A percentile compares a stretch with the other conserved stretches of the same genome.
Evolutionary conservation across 495 filamentous ascomycete genomes (phyloP).

Genomic region (Jackrogersella minutella): DNA sequence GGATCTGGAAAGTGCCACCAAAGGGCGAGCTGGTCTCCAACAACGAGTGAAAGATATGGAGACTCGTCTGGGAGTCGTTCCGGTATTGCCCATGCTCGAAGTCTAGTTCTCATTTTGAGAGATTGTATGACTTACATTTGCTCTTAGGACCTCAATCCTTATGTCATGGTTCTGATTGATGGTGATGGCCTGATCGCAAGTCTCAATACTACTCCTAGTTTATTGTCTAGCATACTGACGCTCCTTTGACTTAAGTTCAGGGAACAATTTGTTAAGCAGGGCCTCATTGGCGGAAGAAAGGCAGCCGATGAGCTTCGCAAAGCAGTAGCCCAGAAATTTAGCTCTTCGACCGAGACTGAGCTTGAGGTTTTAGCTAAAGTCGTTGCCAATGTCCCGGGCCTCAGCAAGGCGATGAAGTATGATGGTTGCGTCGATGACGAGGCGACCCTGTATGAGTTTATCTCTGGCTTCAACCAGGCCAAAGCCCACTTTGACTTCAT

Average conservation of each 20-base stretch:
- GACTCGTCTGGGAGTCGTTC: constrained; percentile 33
- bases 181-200: constrained; percentile 77
- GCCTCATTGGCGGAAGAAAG: constrained; percentile 72
- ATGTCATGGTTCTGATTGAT: constrained; percentile 78
- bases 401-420: constrained; percentile 66
- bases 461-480: constrained; percentile 77
- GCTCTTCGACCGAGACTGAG: constrained; percentile 47
- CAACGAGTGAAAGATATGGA: constrained; percentile 49
- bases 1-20: constrained; percentile 53
- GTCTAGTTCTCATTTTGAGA: neutral
- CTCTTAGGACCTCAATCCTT: constrained; percentile 74
- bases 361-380: constrained; percentile 70
- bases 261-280: constrained; percentile 68
- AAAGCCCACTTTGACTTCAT: constrained; percentile 76
- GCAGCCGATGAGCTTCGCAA: constrained; percentile 70
- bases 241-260: constrained; percentile 61
- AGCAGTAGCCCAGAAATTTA: constrained; percentile 55
- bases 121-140: constrained; percentile 35
- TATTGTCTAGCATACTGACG: neutral
- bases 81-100: constrained; percentile 38
- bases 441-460: constrained; percentile 69
- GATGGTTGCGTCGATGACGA: constrained; percentile 64
- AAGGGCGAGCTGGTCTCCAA: too few relatives aligned
- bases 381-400: constrained; percentile 72
- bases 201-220: neutral